phyloP scores from a whole-genome alignment of 768 basidiomycete species.

The Mycena indigotica region DNA sequence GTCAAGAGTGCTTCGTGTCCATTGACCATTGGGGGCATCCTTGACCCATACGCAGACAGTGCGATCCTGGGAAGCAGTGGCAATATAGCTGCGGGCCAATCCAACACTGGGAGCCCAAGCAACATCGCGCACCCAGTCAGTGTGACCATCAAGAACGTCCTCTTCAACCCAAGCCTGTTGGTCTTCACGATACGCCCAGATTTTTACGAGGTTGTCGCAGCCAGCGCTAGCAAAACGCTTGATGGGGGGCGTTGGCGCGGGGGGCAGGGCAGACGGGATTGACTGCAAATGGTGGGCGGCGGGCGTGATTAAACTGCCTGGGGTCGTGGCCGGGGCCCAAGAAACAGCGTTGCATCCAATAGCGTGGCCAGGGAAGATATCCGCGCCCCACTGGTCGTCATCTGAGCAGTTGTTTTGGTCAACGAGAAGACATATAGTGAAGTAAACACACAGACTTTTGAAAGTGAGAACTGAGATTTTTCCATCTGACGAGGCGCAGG shows the following conservation, averaged over 20 bases:
- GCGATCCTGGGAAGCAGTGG: conserved; percentile 93
- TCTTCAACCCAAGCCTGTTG: conserved; percentile 89
- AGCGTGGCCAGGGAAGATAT: conserved; percentile 93
- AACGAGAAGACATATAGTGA: neutral
- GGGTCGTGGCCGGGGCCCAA: conserved; percentile 91
- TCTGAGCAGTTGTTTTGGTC: conserved; percentile 51
- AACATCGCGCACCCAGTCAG: conserved; percentile 99
- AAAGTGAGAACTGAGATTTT: conserved; percentile 96
- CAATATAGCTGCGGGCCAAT: conserved; percentile 90
- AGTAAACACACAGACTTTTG: conserved; percentile 68
- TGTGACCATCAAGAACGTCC: conserved; percentile 87
- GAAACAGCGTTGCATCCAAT: conserved; percentile 97
- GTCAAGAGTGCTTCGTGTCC: conserved; percentile 82
- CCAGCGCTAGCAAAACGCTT: conserved; percentile 96
- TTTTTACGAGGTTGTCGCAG: conserved; percentile 92
- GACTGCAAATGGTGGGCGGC: conserved; percentile 46
- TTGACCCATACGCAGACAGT: conserved; percentile 93
- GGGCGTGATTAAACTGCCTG: conserved; percentile 81
- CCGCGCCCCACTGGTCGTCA: conserved; percentile 94
- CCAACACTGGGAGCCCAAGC: conserved; percentile 99
- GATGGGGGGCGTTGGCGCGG: conserved; percentile 53
- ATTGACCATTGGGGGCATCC: conserved; percentile 69
- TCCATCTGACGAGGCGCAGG: conserved; percentile 96
- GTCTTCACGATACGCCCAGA: conserved; percentile 90
- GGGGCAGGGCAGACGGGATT: conserved; percentile 46